Evolutionary conservation across 805 yeast genomes (phyloP).

Genomic region (Lipomyces mesembrius): DNA sequence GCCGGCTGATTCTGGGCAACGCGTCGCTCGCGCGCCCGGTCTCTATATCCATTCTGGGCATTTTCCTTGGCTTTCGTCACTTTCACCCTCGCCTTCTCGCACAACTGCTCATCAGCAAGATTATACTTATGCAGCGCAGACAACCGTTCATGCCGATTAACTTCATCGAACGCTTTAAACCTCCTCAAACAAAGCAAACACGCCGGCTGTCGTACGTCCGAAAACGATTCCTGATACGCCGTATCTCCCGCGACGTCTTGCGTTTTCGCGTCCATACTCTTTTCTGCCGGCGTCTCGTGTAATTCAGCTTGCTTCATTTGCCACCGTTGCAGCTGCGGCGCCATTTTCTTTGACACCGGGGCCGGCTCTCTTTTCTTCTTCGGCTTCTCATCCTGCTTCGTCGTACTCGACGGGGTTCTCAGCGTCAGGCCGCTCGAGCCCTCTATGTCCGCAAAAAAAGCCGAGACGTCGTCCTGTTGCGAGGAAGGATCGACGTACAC

Average conservation of each 20-base stretch:
- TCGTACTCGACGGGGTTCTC: background rate
- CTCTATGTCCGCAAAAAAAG: conserved; percentile 17
- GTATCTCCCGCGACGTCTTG: background rate
- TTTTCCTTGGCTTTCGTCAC: conserved; percentile 10
- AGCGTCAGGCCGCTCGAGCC: background rate
- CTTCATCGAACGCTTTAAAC: conserved; percentile 27
- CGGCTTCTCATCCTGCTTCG: conserved; percentile 13
- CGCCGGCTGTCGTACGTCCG: conserved; percentile 29
- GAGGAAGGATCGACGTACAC: conserved; percentile 19
- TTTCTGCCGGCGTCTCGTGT: conserved; percentile 14
- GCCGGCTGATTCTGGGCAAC: conserved; percentile 22
- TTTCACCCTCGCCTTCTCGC: conserved; percentile 15
- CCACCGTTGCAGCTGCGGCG: conserved; percentile 37
- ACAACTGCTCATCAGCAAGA: conserved; percentile 9
- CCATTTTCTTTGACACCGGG: conserved; percentile 18
- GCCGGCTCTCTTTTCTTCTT: conserved; percentile 11
- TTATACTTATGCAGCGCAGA: conserved; percentile 26
- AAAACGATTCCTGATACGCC: conserved; percentile 28
- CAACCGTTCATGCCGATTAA: conserved; percentile 34
- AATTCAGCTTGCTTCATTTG: conserved; percentile 34
- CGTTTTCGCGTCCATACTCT: background rate
- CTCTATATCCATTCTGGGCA: conserved; percentile 22
- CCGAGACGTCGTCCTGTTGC: conserved; percentile 21
- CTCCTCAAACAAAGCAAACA: conserved; percentile 35
- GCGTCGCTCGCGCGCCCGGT: conserved; percentile 35